Base-by-base conservation (phyloP, 495 filamentous ascomycete species). In the Cercophora sp. region DNA sequence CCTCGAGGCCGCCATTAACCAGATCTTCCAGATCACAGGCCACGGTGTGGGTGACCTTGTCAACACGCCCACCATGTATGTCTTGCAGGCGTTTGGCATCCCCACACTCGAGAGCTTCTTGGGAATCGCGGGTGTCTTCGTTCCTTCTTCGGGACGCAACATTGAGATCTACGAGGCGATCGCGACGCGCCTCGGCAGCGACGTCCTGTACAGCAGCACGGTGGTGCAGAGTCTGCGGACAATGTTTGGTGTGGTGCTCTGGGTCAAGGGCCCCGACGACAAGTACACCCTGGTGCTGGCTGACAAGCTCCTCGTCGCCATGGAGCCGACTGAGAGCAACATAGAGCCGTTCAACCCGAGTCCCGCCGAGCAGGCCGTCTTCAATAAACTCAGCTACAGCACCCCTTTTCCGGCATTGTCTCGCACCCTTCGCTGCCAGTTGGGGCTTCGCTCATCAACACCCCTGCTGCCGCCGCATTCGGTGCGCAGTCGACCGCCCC, bases 1-100 rank as follows among this genome's bases (percentile, higher is more conserved):
- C 25, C 48, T 57, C 10, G 5, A 42, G 27, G 55, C 35, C 15
- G 18, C 8, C 15, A 25, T 40, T 8, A 13, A 15, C 22, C 43
- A 57, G 27, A 45, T 53, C 25, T 58, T 54, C 40, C 44, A 56
- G 15, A 32, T 54, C 1, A 69, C 70, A 8, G 71, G 58, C 16
- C 55, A 64, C 15, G 70, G 67, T 19, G 60, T 70, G 13, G 71
- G 68, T 18, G 66, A 74, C 45, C 65, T 70, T 43, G 62, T 63
- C 51, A 55, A 65, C 31, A 48, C 62, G 6, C 64, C 69, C 5
- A 70, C 69, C 2, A 54, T 76, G 44, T 71, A 65, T 31, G 66
- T 62, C 1, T 48, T 74, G 18, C 63, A 69, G 56, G 56, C 54
- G 36, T 75, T 76, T 50, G 63, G 61, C 47, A 56, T 58, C 10